phyloP scores from a whole-genome alignment of 1,139 yeast species.

The Geotrichum reessii region DNA sequence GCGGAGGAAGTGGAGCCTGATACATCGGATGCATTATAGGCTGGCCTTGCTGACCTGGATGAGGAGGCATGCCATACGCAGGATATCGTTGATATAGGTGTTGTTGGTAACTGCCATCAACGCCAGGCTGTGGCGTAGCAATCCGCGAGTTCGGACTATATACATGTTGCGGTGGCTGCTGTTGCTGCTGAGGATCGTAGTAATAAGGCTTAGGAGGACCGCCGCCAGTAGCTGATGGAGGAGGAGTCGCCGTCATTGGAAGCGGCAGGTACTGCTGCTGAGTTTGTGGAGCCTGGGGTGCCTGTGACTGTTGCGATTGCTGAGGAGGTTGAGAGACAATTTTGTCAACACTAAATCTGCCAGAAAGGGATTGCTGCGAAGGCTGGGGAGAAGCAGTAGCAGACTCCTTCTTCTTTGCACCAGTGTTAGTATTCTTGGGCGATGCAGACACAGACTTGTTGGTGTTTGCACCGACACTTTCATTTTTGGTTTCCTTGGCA shows the following conservation, averaged over 20 bases:
- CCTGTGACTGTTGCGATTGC: slow-evolving; percentile 3
- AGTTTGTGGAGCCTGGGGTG: neutral
- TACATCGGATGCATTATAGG: slow-evolving; percentile 3
- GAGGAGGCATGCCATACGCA: slow-evolving; percentile 10
- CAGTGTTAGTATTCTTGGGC: neutral
- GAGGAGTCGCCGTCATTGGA: slow-evolving; percentile 13
- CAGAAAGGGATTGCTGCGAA: slow-evolving; percentile 11
- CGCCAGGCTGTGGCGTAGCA: slow-evolving; percentile 12
- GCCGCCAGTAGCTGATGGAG: slow-evolving; percentile 8
- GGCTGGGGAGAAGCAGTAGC: slow-evolving; percentile 4
- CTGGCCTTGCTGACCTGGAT: slow-evolving; percentile 6
- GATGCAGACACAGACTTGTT: neutral
- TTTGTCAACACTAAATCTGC: slow-evolving; percentile 14
- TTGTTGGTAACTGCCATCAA: slow-evolving; percentile 4
- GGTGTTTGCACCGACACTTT: neutral
- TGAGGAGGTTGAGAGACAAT: slow-evolving; percentile 10
- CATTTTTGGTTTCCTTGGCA: neutral
- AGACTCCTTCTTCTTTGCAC: slow-evolving; percentile 10
- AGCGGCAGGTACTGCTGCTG: slow-evolving; percentile 8
- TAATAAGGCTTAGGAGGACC: slow-evolving; percentile 8
- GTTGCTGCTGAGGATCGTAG: slow-evolving; percentile 5
- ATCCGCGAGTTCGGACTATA: slow-evolving; percentile 13
- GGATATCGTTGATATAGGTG: slow-evolving; percentile 8
- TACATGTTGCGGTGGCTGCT: slow-evolving; percentile 2
- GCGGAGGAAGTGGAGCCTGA: slow-evolving; percentile 1